A percentile compares a stretch with the other conserved stretches of the same genome.
Evolutionary conservation across 2,329 filamentous ascomycete genomes (phyloP).

Genomic region (Exophiala sideris): DNA sequence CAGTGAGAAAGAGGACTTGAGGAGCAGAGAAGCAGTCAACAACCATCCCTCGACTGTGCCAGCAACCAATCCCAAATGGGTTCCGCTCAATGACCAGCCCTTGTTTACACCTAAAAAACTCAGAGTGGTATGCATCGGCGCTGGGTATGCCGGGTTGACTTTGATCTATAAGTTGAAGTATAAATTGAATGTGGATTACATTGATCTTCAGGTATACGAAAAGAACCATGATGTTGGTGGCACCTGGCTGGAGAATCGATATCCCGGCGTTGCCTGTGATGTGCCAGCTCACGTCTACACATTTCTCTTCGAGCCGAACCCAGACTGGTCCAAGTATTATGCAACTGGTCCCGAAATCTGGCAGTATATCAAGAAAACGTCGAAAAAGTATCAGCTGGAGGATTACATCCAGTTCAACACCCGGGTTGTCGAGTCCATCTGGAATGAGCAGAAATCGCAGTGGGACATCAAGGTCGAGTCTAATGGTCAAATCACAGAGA

Average conservation of each 20-base stretch:
- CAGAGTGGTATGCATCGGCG: constrained; percentile 25
- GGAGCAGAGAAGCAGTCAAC: too few relatives aligned
- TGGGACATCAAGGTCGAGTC: constrained; percentile 28
- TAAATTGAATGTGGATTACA: constrained; percentile 32
- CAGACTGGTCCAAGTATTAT: constrained; percentile 41
- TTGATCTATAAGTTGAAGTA: constrained; percentile 41
- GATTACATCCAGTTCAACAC: constrained; percentile 43
- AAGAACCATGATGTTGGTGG: constrained; percentile 37
- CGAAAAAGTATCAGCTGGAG: constrained; percentile 34
- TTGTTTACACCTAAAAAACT: neutral
- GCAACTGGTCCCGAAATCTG: constrained; percentile 39
- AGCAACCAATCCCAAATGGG: too few relatives aligned
- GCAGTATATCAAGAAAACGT: constrained; percentile 39
- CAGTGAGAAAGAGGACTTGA: too few relatives aligned
- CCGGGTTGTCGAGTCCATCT: constrained; percentile 28
- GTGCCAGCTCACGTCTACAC: constrained; percentile 55
- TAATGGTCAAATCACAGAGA: constrained; percentile 25
- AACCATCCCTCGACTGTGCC: too few relatives aligned
- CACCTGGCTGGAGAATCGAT: constrained; percentile 37
- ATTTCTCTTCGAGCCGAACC: constrained; percentile 38
- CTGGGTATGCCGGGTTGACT: constrained; percentile 34
- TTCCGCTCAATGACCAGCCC: too few relatives aligned
- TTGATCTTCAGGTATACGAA: constrained; percentile 43
- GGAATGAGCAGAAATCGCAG: constrained; percentile 16
- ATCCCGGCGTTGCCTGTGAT: constrained; percentile 46